Percentiles rank a stretch among this genome's conserved stretches.
phyloP scores from a whole-genome alignment of 2,329 filamentous ascomycete genomes.

The Sporothrix curviconia region DNA sequence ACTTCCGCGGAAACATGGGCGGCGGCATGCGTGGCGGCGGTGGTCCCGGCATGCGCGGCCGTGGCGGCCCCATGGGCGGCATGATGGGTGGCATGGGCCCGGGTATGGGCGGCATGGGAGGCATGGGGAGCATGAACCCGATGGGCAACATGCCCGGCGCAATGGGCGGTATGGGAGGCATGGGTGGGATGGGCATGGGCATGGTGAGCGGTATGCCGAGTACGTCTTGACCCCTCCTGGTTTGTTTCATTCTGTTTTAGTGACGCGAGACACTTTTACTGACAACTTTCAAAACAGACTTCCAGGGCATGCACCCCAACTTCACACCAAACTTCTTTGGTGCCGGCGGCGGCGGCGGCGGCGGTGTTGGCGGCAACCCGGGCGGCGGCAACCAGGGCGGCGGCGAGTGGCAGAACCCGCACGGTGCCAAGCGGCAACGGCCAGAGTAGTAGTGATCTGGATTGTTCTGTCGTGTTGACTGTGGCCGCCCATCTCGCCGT shows the following conservation, averaged over 20 bases:
- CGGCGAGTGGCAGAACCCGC: slow-evolving; percentile 69
- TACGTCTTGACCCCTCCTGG: slow-evolving; percentile 29
- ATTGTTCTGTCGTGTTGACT: not conserved
- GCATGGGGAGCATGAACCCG: slow-evolving; percentile 37
- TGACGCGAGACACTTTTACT: not conserved
- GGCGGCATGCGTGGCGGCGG: slow-evolving; percentile 27
- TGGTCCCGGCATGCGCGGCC: slow-evolving; percentile 30
- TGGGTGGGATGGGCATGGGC: slow-evolving; percentile 51
- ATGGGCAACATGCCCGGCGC: slow-evolving; percentile 30
- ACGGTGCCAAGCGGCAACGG: slow-evolving; percentile 71
- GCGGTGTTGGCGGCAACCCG: slow-evolving; percentile 28
- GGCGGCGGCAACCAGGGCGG: slow-evolving; percentile 39
- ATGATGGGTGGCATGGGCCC: slow-evolving; percentile 29
- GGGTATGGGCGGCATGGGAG: slow-evolving; percentile 40
- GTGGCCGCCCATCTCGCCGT: not conserved
- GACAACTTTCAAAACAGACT: slow-evolving; percentile 38
- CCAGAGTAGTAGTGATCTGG: slow-evolving; percentile 39
- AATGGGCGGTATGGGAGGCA: slow-evolving; percentile 30
- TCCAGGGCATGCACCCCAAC: slow-evolving; percentile 61
- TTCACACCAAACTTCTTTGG: slow-evolving; percentile 72
- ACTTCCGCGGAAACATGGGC: slow-evolving; percentile 23
- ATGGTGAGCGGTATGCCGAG: slow-evolving; percentile 49
- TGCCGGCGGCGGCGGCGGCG: slow-evolving; percentile 30
- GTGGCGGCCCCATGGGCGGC: slow-evolving; percentile 35
- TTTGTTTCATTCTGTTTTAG: not conserved